A percentile compares a stretch with the other conserved stretches of the same genome.
Evolutionary conservation across 768 basidiomycete species (phyloP).

Genomic region (Kwoniella sp.): DNA sequence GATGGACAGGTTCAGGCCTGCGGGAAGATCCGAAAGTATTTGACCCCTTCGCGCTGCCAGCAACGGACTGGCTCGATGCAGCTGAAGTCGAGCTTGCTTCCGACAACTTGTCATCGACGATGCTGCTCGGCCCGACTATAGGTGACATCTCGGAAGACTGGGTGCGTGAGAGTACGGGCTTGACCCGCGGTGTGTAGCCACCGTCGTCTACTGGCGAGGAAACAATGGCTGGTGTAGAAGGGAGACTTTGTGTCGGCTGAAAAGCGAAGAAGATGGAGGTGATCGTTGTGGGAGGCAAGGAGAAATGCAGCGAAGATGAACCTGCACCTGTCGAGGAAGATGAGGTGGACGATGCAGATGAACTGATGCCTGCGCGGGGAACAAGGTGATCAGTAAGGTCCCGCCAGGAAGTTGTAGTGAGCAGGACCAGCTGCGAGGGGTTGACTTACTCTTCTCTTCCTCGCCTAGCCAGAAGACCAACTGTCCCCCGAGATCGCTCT

Average conservation of each 20-base stretch:
- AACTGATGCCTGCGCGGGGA: constrained; percentile 13
- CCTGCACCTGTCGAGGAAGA: constrained; percentile 30
- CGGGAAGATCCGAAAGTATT: constrained; percentile 12
- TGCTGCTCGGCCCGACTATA: constrained; percentile 1
- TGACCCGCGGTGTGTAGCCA: constrained; percentile 41
- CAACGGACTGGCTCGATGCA: constrained; percentile 27
- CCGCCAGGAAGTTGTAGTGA: background rate
- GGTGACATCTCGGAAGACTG: constrained; percentile 32
- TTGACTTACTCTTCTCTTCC: constrained; percentile 39
- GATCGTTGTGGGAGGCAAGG: constrained; percentile 28
- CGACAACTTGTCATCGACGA: constrained; percentile 12
- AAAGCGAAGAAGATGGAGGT: constrained; percentile 43
- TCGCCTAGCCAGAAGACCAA: constrained; percentile 44
- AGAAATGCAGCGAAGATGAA: constrained; percentile 18
- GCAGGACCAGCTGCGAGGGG: background rate
- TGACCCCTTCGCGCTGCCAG: constrained; percentile 17
- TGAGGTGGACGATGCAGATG: constrained; percentile 39
- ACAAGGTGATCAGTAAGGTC: constrained; percentile 1
- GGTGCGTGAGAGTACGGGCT: constrained; percentile 30
- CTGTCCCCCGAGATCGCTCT: constrained; percentile 39
- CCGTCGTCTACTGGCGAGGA: constrained; percentile 19
- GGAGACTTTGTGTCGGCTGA: constrained; percentile 27
- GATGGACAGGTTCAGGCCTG: constrained; percentile 39
- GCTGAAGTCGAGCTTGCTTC: constrained; percentile 29
- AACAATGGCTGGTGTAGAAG: constrained; percentile 12